Conservation (phyloP, 2,329 filamentous ascomycete species). For the Xylariaceae sp. region DNA sequence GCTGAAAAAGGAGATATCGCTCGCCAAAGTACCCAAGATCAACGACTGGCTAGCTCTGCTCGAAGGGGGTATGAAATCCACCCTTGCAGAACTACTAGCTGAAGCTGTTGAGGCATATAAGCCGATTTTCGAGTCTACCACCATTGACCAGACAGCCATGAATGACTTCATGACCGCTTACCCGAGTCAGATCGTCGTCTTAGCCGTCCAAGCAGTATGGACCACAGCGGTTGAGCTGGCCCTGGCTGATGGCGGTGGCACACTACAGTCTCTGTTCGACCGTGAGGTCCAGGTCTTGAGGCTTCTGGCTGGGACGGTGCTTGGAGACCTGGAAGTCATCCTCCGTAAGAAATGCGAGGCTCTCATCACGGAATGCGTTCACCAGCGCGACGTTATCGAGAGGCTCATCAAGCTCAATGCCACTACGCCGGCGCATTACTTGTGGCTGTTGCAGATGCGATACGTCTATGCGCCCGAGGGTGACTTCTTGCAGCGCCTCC, state of each 20-base stretch:
- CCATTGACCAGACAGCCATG: conserved; percentile 63
- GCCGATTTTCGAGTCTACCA: conserved; percentile 64
- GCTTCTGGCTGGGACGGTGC: conserved; percentile 78
- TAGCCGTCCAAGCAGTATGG: conserved; percentile 92
- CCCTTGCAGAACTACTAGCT: conserved; percentile 80
- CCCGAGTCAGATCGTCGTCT: conserved; percentile 89
- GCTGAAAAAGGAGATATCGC: conserved; percentile 83
- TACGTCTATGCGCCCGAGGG: conserved; percentile 80
- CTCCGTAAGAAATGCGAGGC: conserved; percentile 96
- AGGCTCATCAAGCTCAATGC: conserved; percentile 74
- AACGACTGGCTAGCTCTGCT: conserved; percentile 97
- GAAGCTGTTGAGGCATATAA: conserved; percentile 81
- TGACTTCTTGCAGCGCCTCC: conserved; percentile 73
- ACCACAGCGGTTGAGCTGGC: conserved; percentile 78
- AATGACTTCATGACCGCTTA: conserved; percentile 75
- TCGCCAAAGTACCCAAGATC: conserved; percentile 90
- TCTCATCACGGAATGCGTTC: conserved; percentile 96
- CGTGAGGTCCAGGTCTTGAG: conserved; percentile 79
- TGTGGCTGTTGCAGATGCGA: conserved; percentile 96
- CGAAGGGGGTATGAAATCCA: conserved; percentile 88
- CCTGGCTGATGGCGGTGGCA: conserved; percentile 62
- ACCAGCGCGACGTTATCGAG: conserved; percentile 89
- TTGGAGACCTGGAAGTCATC: conserved; percentile 81
- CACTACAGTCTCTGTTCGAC: conserved; percentile 64
- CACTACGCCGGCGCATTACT: conserved; percentile 67